Evolutionary conservation across 1,284 basidiomycete species (phyloP), one percentile per base, ranked within the genome.

Genomic region (Melanopsichium pennsylvanicum): DNA sequence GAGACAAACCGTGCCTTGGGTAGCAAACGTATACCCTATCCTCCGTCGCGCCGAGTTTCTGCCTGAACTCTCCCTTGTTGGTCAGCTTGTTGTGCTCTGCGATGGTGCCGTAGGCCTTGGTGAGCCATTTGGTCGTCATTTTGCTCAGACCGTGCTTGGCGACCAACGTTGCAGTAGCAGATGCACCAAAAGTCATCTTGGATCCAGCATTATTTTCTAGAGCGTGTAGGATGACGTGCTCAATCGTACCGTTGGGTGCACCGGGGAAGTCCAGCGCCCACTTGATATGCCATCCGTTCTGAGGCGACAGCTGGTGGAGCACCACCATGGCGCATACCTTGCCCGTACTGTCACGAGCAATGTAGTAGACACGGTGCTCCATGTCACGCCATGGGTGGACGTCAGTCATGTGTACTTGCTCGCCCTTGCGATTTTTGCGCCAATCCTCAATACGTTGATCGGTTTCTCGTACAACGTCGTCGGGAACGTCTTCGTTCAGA

Each of bases 261-360:
- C 81, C 83, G 9, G 86, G 85, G 81, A 87, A 87, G 69, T 85
- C 85, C 34, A 87, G 81, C 3, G 85, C 84, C 85, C 85, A 87
- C 75, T 87, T 87, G 78, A 87, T 84, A 75, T 87, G 86, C 77
- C 83, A 85, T 5, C 86, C 86, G 54, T 85, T 81, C 51, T 81
- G 75, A 4, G 85, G 82, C 5, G 85, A 81, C 13, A 87, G 82
- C 76, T 86, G 85, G 9, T 86, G 84, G 5, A 87, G 78, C 21
- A 86, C 86, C 46, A 87, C 85, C 54, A 87, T 76, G 2, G 83
- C 84, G 52, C 70, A 63, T 34, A 86, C 83, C 75, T 82, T 81
- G 23, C 80, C 81, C 8, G 83, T 73, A 58, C 80, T 80, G 58
- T 86, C 83, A 21, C 82, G 79, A 1, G 85, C 85, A 61, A 85